Evolutionary conservation across 352 stramenopile species (phyloP).

Genomic region (Globisporangium echinulatum): DNA sequence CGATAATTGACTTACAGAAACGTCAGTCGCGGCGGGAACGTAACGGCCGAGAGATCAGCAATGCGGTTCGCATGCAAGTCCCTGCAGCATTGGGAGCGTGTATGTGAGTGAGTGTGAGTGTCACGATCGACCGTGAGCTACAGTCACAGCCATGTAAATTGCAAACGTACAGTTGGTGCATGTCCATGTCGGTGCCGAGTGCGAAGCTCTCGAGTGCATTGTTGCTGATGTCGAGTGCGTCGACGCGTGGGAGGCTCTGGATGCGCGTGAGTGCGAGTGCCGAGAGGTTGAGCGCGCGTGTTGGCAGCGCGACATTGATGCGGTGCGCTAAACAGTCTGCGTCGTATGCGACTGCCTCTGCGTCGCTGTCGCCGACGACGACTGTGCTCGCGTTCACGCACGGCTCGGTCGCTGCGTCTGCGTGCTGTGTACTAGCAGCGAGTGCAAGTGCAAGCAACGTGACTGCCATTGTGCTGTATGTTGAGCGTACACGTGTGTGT

Average conservation of each 20-base stretch:
- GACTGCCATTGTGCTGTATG: no score
- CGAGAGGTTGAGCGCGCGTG: conserved; percentile 59
- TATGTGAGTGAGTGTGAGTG: no score
- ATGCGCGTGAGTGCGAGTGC: conserved; percentile 45
- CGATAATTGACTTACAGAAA: no score
- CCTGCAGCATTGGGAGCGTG: no score
- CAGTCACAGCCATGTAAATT: no score
- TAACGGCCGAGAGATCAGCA: no score
- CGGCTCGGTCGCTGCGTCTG: background rate
- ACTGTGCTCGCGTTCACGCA: conserved; percentile 40
- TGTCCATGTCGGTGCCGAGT: background rate
- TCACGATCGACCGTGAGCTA: no score
- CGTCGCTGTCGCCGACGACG: conserved; percentile 23
- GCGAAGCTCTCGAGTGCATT: conserved; percentile 2
- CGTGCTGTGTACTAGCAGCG: no score
- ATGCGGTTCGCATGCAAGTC: no score
- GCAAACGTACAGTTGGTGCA: background rate
- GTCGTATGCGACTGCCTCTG: conserved; percentile 54
- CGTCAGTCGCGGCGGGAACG: no score
- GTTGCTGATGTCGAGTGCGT: conserved; percentile 9
- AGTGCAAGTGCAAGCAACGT: no score
- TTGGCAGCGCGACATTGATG: conserved; percentile 16
- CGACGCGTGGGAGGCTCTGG: conserved; percentile 43
- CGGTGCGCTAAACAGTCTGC: conserved; percentile 27
- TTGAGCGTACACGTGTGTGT: no score